Evolutionary conservation across 192 early-diverging fungal species (phyloP), one percentile per base, ranked within the genome.

Genomic region (Backusella westeae): DNA sequence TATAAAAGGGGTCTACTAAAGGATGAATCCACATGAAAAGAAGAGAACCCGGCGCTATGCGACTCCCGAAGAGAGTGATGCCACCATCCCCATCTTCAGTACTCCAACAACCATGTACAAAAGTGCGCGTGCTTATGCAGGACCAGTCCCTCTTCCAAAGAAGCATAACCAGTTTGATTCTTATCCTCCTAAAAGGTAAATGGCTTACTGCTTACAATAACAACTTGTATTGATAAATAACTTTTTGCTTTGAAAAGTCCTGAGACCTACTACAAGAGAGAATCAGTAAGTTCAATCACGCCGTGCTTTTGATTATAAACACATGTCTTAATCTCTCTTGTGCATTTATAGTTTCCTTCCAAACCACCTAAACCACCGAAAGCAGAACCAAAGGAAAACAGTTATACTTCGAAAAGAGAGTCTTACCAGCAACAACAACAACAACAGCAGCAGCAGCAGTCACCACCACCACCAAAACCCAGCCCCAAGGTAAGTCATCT

Each of bases 31-130:
- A 23, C 21, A 1, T 19, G 53, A 59, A 59, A 59, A 59, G 53
- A 59, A 59, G 21, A 59, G 26, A 26, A 59, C 23, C 53, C 53
- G 67, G 4, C n/a, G n/a, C 23, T 69, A 69, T 69, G 67, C 67
- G 8, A 69, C 67, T 21, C 67, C 67, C 19, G 67, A 69, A 23
- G 67, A 69, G 21, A 69, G 67, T 9, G 67, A 69, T 38, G 67
- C 67, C 21, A 38, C 36, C 2, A 69, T 69, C 21, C 72, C 72
- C 36, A 36, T 74, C 17, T 74, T 74, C 39, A 59, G 0, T 15
- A 74, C 72, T 9, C 72, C 72, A 38, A 74, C 49, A 23, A 35
- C 56, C 3, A 74, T 74, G 72, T 74, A 74, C 15, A 63, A 15
- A 4, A 32, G 42, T n/a, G 35, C 70, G 38, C 70, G 39, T 12